phyloP scores from a whole-genome alignment of 192 early-diverging fungal genomes.

The Linderina pennispora region DNA sequence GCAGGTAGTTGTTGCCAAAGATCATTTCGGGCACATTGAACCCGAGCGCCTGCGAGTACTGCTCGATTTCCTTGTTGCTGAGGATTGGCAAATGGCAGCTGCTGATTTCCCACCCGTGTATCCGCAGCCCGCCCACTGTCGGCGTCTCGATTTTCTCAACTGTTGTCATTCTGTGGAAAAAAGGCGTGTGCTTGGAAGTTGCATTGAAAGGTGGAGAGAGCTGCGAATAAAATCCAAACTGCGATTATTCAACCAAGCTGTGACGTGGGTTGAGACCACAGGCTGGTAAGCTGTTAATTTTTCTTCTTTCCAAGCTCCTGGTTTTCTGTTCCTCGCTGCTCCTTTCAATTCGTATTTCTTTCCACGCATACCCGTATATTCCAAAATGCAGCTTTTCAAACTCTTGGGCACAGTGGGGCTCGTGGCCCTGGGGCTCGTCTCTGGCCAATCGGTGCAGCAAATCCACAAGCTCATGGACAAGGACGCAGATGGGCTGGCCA shows the following conservation, averaged over 20 bases:
- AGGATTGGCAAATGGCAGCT: conserved; percentile 55
- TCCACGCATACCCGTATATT: too few relatives aligned
- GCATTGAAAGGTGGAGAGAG: too few relatives aligned
- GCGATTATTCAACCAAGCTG: too few relatives aligned
- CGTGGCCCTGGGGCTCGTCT: not conserved
- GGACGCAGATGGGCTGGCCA: conserved; percentile 26
- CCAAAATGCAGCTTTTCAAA: too few relatives aligned
- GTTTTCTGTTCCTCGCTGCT: too few relatives aligned
- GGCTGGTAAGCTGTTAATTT: too few relatives aligned
- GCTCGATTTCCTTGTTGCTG: conserved; percentile 51
- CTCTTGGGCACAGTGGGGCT: too few relatives aligned
- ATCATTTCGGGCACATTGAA: conserved; percentile 95
- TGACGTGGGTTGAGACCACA: too few relatives aligned
- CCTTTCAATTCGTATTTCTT: too few relatives aligned
- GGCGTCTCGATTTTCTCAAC: conserved; percentile 35
- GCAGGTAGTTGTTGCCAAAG: conserved; percentile 84
- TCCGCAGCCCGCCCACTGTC: conserved; percentile 27
- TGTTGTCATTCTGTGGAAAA: conserved; percentile 6
- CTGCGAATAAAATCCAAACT: not conserved
- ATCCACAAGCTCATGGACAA: conserved; percentile 14
- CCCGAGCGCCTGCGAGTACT: conserved; percentile 48
- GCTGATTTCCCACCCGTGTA: conserved; percentile 52
- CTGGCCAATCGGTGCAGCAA: conserved; percentile 16
- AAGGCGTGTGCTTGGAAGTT: not conserved
- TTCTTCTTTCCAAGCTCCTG: too few relatives aligned